Conservation (phyloP, 2,329 filamentous ascomycete genomes). For the Alternaria viburni region DNA sequence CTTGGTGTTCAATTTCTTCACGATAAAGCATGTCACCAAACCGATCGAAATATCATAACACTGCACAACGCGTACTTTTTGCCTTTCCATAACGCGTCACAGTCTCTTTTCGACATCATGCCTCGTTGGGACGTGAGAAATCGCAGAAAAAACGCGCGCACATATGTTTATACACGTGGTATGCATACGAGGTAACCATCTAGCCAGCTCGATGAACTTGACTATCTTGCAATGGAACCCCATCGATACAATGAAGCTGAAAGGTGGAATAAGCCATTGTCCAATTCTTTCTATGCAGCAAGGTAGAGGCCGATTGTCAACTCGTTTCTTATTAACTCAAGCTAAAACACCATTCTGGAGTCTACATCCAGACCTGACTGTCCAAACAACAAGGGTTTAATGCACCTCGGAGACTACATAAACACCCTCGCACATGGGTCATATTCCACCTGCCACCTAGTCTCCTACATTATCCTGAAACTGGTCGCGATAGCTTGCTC, state of each 20-base stretch:
- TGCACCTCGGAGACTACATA: not conserved
- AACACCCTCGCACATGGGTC: not conserved
- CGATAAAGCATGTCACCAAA: not conserved
- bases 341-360: not conserved
- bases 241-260: not conserved
- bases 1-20: not conserved
- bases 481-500: not conserved
- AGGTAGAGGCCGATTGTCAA: not conserved
- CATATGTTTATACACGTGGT: not conserved
- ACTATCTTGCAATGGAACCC: not conserved
- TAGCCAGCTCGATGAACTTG: not conserved
- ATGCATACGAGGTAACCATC: not conserved
- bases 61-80: not conserved
- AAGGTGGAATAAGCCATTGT: not conserved
- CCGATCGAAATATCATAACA: not conserved
- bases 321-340: not conserved
- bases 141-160: not conserved
- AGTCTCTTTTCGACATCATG: not conserved
- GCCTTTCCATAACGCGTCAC: not conserved
- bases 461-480: not conserved
- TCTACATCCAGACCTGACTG: not conserved
- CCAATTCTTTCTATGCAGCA: not conserved
- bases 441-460: not conserved
- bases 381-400: not conserved
- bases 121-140: not conserved